Conservation (phyloP, 1,139 yeast genomes). For the Geotrichum citri-aurantii region DNA sequence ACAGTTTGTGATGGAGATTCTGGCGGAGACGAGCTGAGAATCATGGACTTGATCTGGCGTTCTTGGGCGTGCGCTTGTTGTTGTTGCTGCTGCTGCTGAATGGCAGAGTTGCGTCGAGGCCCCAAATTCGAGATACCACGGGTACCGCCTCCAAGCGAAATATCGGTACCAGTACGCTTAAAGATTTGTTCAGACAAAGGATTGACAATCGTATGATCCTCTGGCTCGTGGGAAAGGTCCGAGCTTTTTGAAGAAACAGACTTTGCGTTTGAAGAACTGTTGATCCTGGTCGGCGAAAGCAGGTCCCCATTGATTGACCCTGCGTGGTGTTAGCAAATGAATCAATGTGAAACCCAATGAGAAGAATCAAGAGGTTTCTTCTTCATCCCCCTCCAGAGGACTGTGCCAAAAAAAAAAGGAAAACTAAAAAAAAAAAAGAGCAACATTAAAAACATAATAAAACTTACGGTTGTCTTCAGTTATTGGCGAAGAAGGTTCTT, state of each 20-base stretch:
- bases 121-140: neutral
- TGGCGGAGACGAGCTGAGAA: neutral
- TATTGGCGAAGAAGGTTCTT: neutral
- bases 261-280: neutral
- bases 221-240: neutral
- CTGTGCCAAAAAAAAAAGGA: no score
- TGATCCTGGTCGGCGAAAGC: neutral
- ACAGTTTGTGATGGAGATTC: neutral
- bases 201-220: conserved; percentile 1
- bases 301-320: neutral
- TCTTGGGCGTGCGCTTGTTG: neutral
- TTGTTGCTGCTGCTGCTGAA: neutral
- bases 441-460: neutral
- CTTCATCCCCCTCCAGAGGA: no score
- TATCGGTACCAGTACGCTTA: conserved; percentile 6
- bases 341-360: no score
- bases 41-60: neutral
- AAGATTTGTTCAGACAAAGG: conserved; percentile 14
- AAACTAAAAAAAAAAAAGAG: neutral
- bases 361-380: no score
- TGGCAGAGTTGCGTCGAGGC: neutral
- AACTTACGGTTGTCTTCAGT: neutral
- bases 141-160: neutral
- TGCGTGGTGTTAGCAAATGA: neutral
- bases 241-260: neutral